Base-by-base conservation (phyloP, 2,329 filamentous ascomycete species). In the Macroventuria anomochaeta region DNA sequence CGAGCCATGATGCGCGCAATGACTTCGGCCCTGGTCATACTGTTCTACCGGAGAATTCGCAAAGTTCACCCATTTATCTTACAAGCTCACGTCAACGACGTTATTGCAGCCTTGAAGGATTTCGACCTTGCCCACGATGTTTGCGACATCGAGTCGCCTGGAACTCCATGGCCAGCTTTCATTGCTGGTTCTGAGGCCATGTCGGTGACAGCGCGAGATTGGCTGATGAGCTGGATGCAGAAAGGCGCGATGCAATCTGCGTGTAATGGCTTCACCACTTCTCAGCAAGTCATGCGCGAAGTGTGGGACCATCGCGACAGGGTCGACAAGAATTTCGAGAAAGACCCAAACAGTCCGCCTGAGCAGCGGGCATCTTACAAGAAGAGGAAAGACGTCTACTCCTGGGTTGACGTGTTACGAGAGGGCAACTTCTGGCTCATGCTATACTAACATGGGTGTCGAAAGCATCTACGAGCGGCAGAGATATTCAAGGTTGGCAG, bases 41-140 rank as follows among this genome's bases (percentile, higher is more conserved):
- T 76, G 34, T 79, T 78, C 58, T 78, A 79, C 53, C 66, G 75
- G 2, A 68, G 76, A 5, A 70, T 79, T 13, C 69, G 72, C 15
- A 67, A 76, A 6, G 72, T 74, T 2, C 73, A 78, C 39, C 69
- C 75, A 0, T 68, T 68, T 25, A 73, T 76, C 2, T 46, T 79
- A 3, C 75, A 77, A 54, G 63, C 70, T 1, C 71, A 76, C 41
- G 74, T 78, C 7, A 53, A 57, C 20, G 50, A 59, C 7, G 55
- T 62, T 3, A 49, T 59, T 15, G 39, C 53, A 32, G 53, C 60
- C 7, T 31, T 63, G 7, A 46, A 46, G 11, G 56, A 59, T 7
- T 62, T 57, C 15, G 60, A 62, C 15, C 40, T 46, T 18, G 42
- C 55, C 11, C 49, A 54, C 28, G 46, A 51, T 12, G 33, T 28